phyloP scores from a whole-genome alignment of 1,284 basidiomycete genomes.

The Apiotrichum montevideense region DNA sequence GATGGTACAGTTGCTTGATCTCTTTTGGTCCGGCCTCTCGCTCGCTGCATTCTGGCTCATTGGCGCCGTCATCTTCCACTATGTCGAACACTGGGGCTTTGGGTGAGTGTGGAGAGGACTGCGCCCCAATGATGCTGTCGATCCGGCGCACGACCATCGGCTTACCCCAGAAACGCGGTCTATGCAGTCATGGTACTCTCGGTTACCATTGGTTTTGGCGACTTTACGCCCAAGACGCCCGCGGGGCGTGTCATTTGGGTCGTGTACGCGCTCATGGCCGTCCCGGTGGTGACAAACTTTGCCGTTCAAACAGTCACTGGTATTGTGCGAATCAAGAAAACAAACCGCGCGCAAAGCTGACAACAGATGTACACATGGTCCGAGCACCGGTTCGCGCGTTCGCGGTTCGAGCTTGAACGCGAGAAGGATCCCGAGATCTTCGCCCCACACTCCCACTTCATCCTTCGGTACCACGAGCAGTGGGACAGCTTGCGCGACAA shows the following conservation, averaged over 20 bases:
- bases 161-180: constrained; percentile 21
- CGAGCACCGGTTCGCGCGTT: constrained; percentile 12
- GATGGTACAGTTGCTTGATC: constrained; percentile 41
- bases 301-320: constrained; percentile 48
- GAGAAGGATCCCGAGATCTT: constrained; percentile 32
- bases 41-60: constrained; percentile 45
- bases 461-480: constrained; percentile 28
- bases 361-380: constrained; percentile 15
- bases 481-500: constrained; percentile 24
- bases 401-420: constrained; percentile 12
- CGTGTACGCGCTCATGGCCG: constrained; percentile 47
- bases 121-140: background rate
- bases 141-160: too few species aligned
- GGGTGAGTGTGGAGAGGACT: constrained; percentile 21
- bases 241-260: constrained; percentile 45
- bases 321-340: constrained; percentile 29
- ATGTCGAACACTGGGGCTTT: constrained; percentile 43
- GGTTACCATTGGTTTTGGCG: constrained; percentile 45
- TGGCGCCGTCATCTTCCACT: constrained; percentile 41
- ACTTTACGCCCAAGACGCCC: constrained; percentile 33
- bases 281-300: constrained; percentile 50
- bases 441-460: constrained; percentile 39
- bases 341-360: background rate
- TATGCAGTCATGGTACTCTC: constrained; percentile 40
- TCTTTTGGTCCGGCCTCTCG: constrained; percentile 36